These are phyloP conservation scores for Cajanus cajan DNA, from an alignment of 306 rosid genomes.

Conservation along the genomic window DNA sequence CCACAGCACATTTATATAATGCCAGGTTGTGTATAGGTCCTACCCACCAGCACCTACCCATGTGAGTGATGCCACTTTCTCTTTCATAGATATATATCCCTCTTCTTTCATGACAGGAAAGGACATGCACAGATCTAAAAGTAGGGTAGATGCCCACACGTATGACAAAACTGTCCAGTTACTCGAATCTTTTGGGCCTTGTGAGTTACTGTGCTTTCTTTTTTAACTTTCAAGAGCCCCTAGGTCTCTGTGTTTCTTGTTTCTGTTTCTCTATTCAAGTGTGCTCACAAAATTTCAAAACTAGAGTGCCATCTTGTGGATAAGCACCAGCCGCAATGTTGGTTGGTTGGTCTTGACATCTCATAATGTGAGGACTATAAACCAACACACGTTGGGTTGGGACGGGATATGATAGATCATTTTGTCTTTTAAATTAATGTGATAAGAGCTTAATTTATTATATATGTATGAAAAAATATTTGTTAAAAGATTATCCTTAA, in stretches of 20 bases:
- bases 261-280: neutral
- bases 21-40: conserved; percentile 66
- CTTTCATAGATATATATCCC: neutral
- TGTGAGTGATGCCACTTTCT: conserved; percentile 57
- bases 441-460: no score
- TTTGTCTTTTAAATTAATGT: no score
- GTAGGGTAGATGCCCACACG: conserved; percentile 65
- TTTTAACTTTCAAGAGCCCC: conserved; percentile 18
- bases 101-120: conserved; percentile 39
- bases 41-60: conserved; percentile 52
- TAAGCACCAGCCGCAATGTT: conserved; percentile 28
- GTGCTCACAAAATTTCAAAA: no score
- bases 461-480: no score
- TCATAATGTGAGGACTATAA: neutral
- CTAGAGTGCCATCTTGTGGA: conserved; percentile 6
- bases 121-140: conserved; percentile 58
- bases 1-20: conserved; percentile 42
- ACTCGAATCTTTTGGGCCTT: conserved; percentile 59
- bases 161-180: conserved; percentile 78
- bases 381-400: no score
- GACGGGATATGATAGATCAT: no score
- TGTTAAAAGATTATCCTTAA: no score
- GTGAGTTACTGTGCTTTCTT: conserved; percentile 14
- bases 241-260: conserved; percentile 27
- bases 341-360: conserved; percentile 25